Percentiles rank a stretch among this genome's conserved stretches.
Conservation (phyloP, 306 rosid species). For the Crotalaria pallida region DNA sequence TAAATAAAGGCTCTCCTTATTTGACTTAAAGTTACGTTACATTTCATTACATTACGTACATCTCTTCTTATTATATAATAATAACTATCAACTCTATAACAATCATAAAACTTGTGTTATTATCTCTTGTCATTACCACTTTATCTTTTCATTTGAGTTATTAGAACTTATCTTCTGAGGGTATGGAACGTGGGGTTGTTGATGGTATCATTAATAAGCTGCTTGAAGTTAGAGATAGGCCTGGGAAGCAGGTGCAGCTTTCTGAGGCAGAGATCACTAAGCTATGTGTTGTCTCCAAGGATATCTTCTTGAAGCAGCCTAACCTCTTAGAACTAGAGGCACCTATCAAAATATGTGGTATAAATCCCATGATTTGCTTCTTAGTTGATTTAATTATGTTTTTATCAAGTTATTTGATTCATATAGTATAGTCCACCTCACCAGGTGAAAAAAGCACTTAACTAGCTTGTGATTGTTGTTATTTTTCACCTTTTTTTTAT, state of each 20-base stretch:
- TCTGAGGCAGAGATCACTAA: constrained; percentile 68
- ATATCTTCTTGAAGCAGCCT: constrained; percentile 71
- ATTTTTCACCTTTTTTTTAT: not conserved
- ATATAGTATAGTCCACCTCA: no score
- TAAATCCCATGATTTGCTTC: not conserved
- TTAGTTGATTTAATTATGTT: not conserved
- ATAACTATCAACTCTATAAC: no score
- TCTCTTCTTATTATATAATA: no score
- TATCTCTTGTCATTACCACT: constrained; percentile 7
- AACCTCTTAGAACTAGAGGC: constrained; percentile 83
- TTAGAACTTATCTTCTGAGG: constrained; percentile 3
- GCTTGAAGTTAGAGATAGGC: constrained; percentile 56
- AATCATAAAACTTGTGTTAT: no score
- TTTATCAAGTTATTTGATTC: not conserved
- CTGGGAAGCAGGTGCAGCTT: constrained; percentile 71
- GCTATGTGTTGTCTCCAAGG: constrained; percentile 65
- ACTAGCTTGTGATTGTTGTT: no score
- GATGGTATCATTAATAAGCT: constrained; percentile 63
- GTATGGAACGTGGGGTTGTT: constrained; percentile 64
- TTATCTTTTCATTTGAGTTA: not conserved
- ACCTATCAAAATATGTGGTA: constrained; percentile 90
- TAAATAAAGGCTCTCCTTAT: not conserved
- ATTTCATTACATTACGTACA: no score
- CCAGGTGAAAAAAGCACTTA: no score
- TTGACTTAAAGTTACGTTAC: not conserved